Evolutionary conservation across 305 asterid genomes (phyloP).

Genomic region (Fraxinus platypoda): DNA sequence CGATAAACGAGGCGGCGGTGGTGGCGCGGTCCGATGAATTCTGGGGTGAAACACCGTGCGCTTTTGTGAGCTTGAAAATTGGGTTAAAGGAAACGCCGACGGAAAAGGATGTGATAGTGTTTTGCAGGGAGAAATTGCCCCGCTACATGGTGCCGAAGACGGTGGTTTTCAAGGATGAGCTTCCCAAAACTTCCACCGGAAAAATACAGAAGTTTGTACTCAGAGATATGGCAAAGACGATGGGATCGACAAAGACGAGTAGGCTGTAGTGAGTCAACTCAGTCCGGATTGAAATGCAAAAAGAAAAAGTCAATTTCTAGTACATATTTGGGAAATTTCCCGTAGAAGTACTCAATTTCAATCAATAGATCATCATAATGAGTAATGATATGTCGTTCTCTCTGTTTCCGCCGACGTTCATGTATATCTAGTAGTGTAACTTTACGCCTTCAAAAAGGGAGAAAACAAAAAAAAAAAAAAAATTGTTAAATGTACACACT

Average conservation of each 20-base stretch:
- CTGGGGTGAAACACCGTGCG: conserved; percentile 17
- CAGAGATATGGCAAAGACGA: conserved; percentile 16
- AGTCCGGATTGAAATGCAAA: neutral
- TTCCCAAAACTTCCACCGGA: conserved; percentile 24
- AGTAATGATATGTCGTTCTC: too few species aligned
- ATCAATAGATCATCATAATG: neutral
- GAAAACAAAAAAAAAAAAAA: too few species aligned
- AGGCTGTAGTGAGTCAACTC: neutral
- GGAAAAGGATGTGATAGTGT: conserved; percentile 13
- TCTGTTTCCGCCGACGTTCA: too few species aligned
- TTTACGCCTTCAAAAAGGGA: neutral
- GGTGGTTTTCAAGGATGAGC: conserved; percentile 22
- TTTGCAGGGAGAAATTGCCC: conserved; percentile 19
- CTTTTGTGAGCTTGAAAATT: conserved; percentile 18
- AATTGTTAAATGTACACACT: too few species aligned
- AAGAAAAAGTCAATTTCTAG: neutral
- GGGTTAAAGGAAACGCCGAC: neutral
- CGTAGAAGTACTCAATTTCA: neutral
- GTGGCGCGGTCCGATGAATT: conserved; percentile 11
- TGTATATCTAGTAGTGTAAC: too few species aligned
- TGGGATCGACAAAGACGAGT: neutral
- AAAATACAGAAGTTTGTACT: conserved; percentile 18
- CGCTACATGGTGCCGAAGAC: conserved; percentile 23
- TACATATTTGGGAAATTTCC: too few species aligned
- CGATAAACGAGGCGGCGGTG: conserved; percentile 14